Evolutionary conservation across 805 yeast species (phyloP).

Genomic region (Starmera amethionina): DNA sequence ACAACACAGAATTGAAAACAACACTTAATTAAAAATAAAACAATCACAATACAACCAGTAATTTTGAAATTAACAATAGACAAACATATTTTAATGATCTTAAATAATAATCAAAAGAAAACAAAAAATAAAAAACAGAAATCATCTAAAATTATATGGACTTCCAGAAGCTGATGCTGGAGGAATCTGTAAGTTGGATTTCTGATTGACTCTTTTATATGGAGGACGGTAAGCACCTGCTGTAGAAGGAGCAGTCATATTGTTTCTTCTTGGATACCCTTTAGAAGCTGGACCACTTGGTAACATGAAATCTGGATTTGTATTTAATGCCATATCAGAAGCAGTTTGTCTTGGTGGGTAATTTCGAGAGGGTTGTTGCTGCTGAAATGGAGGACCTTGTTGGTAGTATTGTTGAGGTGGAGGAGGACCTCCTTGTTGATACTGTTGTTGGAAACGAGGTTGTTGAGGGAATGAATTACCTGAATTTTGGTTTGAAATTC

Average conservation of each 20-base stretch:
- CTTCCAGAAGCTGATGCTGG: constrained; percentile 32
- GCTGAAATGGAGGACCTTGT: constrained; percentile 2
- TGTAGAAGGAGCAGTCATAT: constrained; percentile 4
- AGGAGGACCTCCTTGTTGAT: background rate
- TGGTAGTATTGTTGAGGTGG: constrained; percentile 1
- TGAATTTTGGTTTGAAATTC: too few relatives aligned
- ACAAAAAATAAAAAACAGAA: too few relatives aligned
- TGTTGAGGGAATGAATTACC: background rate
- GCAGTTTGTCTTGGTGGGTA: constrained; percentile 14
- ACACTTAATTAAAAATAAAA: too few relatives aligned
- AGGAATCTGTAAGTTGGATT: constrained; percentile 24
- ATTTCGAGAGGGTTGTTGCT: constrained; percentile 11
- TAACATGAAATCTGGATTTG: constrained; percentile 38
- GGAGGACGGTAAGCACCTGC: constrained; percentile 26
- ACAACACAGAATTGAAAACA: too few relatives aligned
- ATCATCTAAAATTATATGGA: constrained; percentile 33
- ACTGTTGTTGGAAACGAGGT: background rate
- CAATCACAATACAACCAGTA: too few relatives aligned
- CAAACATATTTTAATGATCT: too few relatives aligned
- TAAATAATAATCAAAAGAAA: too few relatives aligned
- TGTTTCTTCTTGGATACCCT: constrained; percentile 2
- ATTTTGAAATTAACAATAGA: too few relatives aligned
- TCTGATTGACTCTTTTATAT: constrained; percentile 24
- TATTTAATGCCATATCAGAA: constrained; percentile 33
- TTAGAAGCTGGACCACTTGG: constrained; percentile 13